Base-by-base conservation (phyloP, 805 yeast genomes). In the Ogataea allantospora region DNA sequence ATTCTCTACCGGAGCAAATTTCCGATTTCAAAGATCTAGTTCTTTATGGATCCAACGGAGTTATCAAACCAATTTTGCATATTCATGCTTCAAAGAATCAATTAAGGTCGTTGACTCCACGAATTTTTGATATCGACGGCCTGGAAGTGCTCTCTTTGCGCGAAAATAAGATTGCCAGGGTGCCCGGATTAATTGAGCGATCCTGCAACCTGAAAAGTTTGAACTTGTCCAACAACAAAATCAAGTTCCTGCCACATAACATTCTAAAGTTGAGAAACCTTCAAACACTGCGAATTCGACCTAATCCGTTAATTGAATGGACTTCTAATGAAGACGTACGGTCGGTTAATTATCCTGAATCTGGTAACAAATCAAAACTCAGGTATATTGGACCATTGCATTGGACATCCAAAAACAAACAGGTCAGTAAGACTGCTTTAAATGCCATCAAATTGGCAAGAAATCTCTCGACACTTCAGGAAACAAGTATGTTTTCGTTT, bases 21-120 rank as follows among this genome's bases (percentile, higher is more conserved):
- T 70, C 69, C 34, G 86, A 79, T 51, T 60, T 79, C 45, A 68
- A 75, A 48, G 68, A 77, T 38, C 55, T 77, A 48, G 78, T 77
- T n/a, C 54, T 72, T 6, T 68, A 67, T 44, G 63, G 58, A 5
- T 43, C 50, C 1, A 46, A 48, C 7, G 67, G 65, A 0, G 53
- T 68, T 4, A 52, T 53, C n/a, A 51, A 55, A 16, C 70, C 73
- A 1, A 35, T 48, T 6, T 45, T 69, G 27, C 78, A 78, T 42
- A 58, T 79, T 4, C 77, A 72, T 49, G 68, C 78, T 3, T 62
- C 75, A 2, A 67, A 72, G 33, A 79, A 79, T 53, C 62, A 65
- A 25, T 48, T 79, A 10, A 57, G 71, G 26, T 62, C 68, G 0
- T 55, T 79, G 17, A 71, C 76, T 11, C 82, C 71, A 1, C 53